Base-by-base conservation (phyloP, 2,329 filamentous ascomycete species). In the Aureobasidium lini region DNA sequence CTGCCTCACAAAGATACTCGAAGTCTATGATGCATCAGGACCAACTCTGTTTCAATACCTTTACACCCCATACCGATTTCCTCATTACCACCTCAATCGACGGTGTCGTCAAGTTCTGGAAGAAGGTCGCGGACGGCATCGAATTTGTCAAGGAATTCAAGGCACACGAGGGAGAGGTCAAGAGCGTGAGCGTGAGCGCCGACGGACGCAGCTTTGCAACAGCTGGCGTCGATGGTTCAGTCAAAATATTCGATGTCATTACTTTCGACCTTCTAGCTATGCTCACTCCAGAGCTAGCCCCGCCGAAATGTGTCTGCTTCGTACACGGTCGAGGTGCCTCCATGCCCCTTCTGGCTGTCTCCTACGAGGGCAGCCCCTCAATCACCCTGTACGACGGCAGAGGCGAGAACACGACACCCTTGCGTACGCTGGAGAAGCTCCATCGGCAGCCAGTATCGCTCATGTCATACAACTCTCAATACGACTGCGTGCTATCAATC, bases 91-190 rank as follows among this genome's bases (percentile, higher is more conserved):
- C 89, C 62, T 97, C 94, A 0, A 77, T 89, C 44, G 94, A 99
- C 70, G 95, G 95, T n/a, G 88, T 93, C 0, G 93, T 97, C 66
- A 99, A 99, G 74, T 99, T 99, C 73, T 99, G 94, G 94, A 99
- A 99, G 77, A 99, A 99, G 77, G 83, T 89, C 64, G 86, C 84
- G 1, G 86, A 89, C 36, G 90, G 90, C 0, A 89, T 99, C 61
- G 95, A 99, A 75, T 99, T 99, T 69, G 93, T 97, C 57, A 99
- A 99, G 76, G 92, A 99, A 75, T 99, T 96, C 77, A 87, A 86
- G 69, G 92, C 94, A 7, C 95, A 99, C 74, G 81, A 83, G 60
- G 89, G 90, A 54, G 90, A 95, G 69, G 90, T 97, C 69, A 85
- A 80, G 62, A 88, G 87, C 31, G 89, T 94, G 46, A 94, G 86